These are phyloP conservation scores for Cantharellus cinnabarinus DNA, from an alignment of 768 basidiomycete species.

Conservation along the genomic window DNA sequence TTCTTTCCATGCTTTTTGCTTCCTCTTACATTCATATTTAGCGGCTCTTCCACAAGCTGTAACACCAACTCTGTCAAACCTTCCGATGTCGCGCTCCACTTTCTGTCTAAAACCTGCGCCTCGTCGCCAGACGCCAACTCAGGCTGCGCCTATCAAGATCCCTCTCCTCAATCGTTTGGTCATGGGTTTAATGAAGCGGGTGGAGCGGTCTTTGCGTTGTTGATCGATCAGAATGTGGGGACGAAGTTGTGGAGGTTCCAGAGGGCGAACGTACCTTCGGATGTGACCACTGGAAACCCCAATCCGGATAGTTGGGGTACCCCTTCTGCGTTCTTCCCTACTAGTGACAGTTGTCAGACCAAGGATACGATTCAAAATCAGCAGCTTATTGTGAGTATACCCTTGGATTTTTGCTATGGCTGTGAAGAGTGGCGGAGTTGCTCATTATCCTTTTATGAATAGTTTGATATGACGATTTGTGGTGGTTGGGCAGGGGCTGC, in stretches of 20 bases:
- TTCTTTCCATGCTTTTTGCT: not conserved
- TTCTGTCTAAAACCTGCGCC: conserved; percentile 13
- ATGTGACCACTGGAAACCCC: conserved; percentile 19
- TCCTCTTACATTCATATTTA: not conserved
- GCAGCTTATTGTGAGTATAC: conserved; percentile 16
- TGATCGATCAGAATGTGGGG: conserved; percentile 10
- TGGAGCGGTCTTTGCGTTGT: conserved; percentile 27
- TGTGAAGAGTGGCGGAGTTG: not conserved
- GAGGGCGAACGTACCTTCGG: conserved; percentile 15
- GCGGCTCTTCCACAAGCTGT: not conserved
- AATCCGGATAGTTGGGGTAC: conserved; percentile 24
- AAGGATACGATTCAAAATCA: conserved; percentile 20
- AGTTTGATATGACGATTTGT: conserved; percentile 21
- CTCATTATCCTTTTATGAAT: not conserved
- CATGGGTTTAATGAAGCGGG: conserved; percentile 23
- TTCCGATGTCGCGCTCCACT: not conserved
- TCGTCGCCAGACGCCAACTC: conserved; percentile 16
- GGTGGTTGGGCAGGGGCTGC: conserved; percentile 25
- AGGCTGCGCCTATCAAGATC: conserved; percentile 25
- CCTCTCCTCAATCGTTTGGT: conserved; percentile 20
- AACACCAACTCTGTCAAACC: conserved; percentile 1
- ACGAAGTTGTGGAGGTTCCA: not conserved
- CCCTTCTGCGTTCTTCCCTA: conserved; percentile 22
- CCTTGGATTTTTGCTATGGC: not conserved
- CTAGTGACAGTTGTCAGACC: conserved; percentile 17